Evolutionary conservation across 768 basidiomycete genomes (phyloP).

Genomic region (Tricholoma hemisulphureum): DNA sequence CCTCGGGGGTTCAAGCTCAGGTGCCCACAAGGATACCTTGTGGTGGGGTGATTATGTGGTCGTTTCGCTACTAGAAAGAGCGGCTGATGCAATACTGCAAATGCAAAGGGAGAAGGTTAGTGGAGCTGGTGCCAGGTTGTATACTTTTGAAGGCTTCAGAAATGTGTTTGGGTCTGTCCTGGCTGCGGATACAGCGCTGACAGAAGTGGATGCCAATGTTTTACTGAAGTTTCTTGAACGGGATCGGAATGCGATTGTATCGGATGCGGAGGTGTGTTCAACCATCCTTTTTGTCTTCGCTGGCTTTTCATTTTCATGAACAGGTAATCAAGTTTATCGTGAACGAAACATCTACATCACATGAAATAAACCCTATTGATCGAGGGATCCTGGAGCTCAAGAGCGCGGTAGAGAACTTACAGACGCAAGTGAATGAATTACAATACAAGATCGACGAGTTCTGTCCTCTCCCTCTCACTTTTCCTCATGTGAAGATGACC

Average conservation of each 20-base stretch:
- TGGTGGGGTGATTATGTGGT: slow-evolving; percentile 77
- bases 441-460: slow-evolving; percentile 76
- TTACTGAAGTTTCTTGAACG: slow-evolving; percentile 77
- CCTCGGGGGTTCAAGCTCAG: slow-evolving; percentile 21
- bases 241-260: slow-evolving; percentile 63
- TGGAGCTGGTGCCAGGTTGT: slow-evolving; percentile 59
- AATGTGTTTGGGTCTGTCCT: slow-evolving; percentile 50
- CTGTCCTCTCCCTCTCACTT: slow-evolving; percentile 16
- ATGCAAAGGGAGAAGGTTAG: slow-evolving; percentile 41
- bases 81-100: slow-evolving; percentile 56
- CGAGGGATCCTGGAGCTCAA: slow-evolving; percentile 80
- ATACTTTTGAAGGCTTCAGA: slow-evolving; percentile 60
- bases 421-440: slow-evolving; percentile 65
- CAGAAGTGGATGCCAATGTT: slow-evolving; percentile 64
- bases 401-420: slow-evolving; percentile 62
- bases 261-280: slow-evolving; percentile 62
- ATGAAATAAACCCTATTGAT: slow-evolving; percentile 74
- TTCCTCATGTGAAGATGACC: not conserved
- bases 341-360: slow-evolving; percentile 29
- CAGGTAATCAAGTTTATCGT: slow-evolving; percentile 83
- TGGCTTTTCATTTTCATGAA: not conserved
- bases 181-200: slow-evolving; percentile 35
- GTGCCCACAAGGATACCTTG: slow-evolving; percentile 39
- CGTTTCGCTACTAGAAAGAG: slow-evolving; percentile 59
- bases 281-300: not conserved